Evolutionary conservation across 352 stramenopile species (phyloP), one percentile per base, ranked within the genome.

Genomic region (Phytopythium montanum): DNA sequence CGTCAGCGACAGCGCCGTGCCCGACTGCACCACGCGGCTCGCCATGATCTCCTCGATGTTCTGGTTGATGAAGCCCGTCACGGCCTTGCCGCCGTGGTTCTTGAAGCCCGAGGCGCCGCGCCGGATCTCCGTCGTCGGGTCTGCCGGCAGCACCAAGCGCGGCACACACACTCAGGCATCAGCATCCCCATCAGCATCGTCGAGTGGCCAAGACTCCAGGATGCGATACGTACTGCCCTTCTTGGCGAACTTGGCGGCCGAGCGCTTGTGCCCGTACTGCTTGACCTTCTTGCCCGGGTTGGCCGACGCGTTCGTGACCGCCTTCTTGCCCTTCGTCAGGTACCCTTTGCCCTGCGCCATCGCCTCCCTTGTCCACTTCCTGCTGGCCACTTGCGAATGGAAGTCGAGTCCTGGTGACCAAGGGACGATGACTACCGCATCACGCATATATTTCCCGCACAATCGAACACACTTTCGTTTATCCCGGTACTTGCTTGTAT

Each of bases 11-110:
- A 95, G 62, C 60, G 76, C 65, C 52, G 79, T 79, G 42, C 85
- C 85, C 1, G 76, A 61, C 60, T 93, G 85, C 56, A 93, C 62
- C 67, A 95, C 85, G 56, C 85, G 85, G 42, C 74, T 88, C 38
- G 85, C 85, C 83, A 95, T 93, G 50, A 92, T 85, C 60, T 95
- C 84, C 60, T 95, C 85, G 51, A 95, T 83, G 70, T 95, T 95
- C 68, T 84, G 78, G 71, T 95, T 91, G 64, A 95, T 95, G 52
- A 92, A 79, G 31, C 78, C 72, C 50, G 85, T 95, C 28, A 92
- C 77, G 4, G 82, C 80, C 61, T 89, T 89, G 65, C 69, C 76
- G 54, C 85, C 85, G 52, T 87, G 62, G 53, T 85, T 77, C 70
- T 94, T 94, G 71, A 92, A 90, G 38, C 70, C 72, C 54, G 72